phyloP scores from a whole-genome alignment of 208 protist species.

The Leishmania tropica region DNA sequence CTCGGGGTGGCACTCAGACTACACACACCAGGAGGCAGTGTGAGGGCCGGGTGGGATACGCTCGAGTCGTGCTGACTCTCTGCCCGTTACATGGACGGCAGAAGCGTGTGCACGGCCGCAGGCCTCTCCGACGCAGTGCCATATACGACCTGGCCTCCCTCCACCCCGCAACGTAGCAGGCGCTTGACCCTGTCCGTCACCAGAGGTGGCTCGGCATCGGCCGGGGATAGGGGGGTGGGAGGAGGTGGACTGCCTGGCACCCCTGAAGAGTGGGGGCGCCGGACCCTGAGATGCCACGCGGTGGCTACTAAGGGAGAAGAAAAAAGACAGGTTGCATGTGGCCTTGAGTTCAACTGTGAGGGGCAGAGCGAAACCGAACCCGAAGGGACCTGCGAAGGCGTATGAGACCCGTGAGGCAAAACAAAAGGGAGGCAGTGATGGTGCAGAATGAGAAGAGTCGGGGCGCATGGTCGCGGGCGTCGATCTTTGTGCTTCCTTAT shows the following conservation, averaged over 20 bases:
- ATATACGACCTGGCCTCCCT: neutral
- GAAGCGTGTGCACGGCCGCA: neutral
- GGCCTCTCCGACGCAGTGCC: neutral
- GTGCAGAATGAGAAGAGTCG: neutral
- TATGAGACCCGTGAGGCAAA: neutral
- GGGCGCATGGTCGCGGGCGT: neutral
- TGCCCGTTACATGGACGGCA: neutral
- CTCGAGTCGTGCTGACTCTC: neutral
- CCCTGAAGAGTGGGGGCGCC: neutral
- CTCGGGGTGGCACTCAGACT: too few species aligned
- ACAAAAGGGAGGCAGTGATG: neutral
- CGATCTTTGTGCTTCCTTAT: neutral
- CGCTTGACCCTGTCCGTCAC: neutral
- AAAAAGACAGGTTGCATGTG: neutral
- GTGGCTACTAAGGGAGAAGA: neutral
- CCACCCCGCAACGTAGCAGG: neutral
- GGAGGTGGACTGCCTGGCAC: neutral
- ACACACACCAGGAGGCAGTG: neutral
- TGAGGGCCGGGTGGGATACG: neutral
- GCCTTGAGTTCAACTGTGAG: neutral
- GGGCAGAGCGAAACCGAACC: neutral
- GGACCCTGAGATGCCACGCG: neutral
- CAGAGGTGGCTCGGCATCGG: neutral
- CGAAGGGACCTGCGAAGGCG: neutral
- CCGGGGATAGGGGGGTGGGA: neutral